Base-by-base conservation (phyloP, 192 early-diverging fungal species). In the Podila verticillata region DNA sequence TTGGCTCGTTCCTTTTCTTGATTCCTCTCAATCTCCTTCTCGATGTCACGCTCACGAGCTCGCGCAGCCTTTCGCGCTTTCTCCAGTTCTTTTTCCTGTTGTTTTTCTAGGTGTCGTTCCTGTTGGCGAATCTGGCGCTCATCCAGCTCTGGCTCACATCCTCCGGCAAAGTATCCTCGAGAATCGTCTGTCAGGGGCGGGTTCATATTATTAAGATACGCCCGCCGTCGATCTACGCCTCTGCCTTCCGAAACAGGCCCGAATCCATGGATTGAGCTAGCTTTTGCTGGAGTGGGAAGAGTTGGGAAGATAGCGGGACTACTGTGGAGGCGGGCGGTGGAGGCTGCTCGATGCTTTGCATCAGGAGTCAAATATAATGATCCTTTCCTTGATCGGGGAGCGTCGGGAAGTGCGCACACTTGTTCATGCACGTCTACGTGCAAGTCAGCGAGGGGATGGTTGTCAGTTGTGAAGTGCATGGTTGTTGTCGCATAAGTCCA, bases 41-140 rank as follows among this genome's bases (percentile, higher is more conserved):
- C 67, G 8, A 77, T 22, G 12, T 77, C 67, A 19, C 74, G 74
- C 34, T 77, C 74, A 29, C 47, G 62, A 24, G 61, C 59, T 22
- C 29, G 51, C 0, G 67, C 63, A 4, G 54, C 4, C 54, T 78
- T 78, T 24, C 51, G 65, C n/a, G 68, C 68, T 31, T 66, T 78
- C 1, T 68, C 75, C 32, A 62, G 30, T n/a, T 78, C 75, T 24
- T 71, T 78, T 36, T 78, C 75, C 2, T 49, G 13, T 9, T 71
- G 75, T 29, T 66, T 65, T 29, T 78, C 68, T 2, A 48, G 4
- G 24, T 59, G 63, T 24, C 59, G 20, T 19, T 71, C 75, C 56
- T 63, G 57, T 34, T 62, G 69, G 5, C 48, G 39, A 4, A 48
- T 28, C 19, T 57, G 73, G 26, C 56, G 24, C 20, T 12, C 32